Evolutionary conservation across 192 early-diverging fungal genomes (phyloP).

Genomic region (Coemansia sp.): DNA sequence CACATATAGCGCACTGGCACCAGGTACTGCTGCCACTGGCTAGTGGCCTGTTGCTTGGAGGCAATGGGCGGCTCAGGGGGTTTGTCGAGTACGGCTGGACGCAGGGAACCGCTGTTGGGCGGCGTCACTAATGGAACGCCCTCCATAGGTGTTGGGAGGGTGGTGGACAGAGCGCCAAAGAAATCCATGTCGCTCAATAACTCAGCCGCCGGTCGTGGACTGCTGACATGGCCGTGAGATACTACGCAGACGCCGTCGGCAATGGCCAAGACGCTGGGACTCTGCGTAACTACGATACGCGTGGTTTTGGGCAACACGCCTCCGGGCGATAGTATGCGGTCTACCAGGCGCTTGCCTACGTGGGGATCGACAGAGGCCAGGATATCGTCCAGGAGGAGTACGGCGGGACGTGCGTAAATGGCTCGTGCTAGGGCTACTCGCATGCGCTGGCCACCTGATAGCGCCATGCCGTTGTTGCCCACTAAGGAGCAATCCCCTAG

Average conservation of each 20-base stretch:
- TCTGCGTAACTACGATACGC: conserved; percentile 56
- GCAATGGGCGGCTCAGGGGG: neutral
- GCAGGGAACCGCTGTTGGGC: conserved; percentile 7
- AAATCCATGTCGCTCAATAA: neutral
- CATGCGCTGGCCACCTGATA: conserved; percentile 66
- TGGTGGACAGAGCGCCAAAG: neutral
- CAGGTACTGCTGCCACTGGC: neutral
- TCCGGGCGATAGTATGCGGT: conserved; percentile 60
- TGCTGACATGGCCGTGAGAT: conserved; percentile 26
- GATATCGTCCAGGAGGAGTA: conserved; percentile 72
- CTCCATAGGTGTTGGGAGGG: too few species aligned
- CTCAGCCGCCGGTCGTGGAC: neutral
- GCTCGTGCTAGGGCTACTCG: conserved; percentile 68
- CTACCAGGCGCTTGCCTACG: conserved; percentile 56
- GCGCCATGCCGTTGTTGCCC: conserved; percentile 56
- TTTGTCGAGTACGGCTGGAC: neutral
- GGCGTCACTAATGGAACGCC: too few species aligned
- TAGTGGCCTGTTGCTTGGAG: neutral
- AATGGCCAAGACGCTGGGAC: conserved; percentile 44
- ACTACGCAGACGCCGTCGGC: conserved; percentile 54
- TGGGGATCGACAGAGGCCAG: conserved; percentile 64
- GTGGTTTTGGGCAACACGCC: conserved; percentile 46
- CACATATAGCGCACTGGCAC: conserved; percentile 31
- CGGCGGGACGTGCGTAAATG: conserved; percentile 66
- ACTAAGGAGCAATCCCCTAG: conserved; percentile 55